A percentile compares a stretch with the other conserved stretches of the same genome.
phyloP scores from a whole-genome alignment of 1,284 basidiomycete genomes.

The Austroboletus novae-zelandiae region DNA sequence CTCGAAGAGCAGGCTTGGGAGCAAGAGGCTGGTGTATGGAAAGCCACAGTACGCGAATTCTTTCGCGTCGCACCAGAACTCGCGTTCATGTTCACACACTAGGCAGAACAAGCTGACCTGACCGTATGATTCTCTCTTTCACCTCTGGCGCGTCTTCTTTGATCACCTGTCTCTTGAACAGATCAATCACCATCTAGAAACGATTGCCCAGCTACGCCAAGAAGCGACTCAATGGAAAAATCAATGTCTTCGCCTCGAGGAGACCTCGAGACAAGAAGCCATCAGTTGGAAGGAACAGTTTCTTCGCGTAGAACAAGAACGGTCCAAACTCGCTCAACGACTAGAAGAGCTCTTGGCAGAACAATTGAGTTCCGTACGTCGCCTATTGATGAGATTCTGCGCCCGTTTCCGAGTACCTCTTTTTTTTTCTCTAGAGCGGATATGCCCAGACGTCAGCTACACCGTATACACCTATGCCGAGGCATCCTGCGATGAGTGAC shows the following conservation, averaged over 20 bases:
- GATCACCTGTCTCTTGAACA: constrained; percentile 21
- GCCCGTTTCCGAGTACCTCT: constrained; percentile 5
- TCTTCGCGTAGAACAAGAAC: constrained; percentile 61
- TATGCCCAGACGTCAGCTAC: constrained; percentile 15
- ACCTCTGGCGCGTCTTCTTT: constrained; percentile 1
- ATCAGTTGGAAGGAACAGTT: constrained; percentile 72
- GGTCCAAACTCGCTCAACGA: constrained; percentile 50
- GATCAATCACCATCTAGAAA: constrained; percentile 59
- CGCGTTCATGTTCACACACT: constrained; percentile 9
- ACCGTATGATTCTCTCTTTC: constrained; percentile 40
- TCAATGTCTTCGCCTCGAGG: constrained; percentile 55
- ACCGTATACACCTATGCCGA: constrained; percentile 26
- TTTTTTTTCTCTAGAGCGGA: constrained; percentile 23
- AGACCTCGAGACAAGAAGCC: constrained; percentile 44
- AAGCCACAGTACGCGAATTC: constrained; percentile 49
- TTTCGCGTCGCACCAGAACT: neutral
- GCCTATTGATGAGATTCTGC: constrained; percentile 17
- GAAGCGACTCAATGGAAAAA: constrained; percentile 68
- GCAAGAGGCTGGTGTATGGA: constrained; percentile 46
- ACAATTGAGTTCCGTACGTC: constrained; percentile 38
- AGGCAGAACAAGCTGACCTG: constrained; percentile 58
- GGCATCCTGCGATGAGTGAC: constrained; percentile 13
- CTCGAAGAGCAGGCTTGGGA: constrained; percentile 50
- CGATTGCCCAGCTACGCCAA: constrained; percentile 56
- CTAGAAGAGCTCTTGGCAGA: constrained; percentile 56